Percentiles rank a stretch among this genome's conserved stretches.
Conservation (phyloP, 495 filamentous ascomycete species). For the Penicillium paradoxum region DNA sequence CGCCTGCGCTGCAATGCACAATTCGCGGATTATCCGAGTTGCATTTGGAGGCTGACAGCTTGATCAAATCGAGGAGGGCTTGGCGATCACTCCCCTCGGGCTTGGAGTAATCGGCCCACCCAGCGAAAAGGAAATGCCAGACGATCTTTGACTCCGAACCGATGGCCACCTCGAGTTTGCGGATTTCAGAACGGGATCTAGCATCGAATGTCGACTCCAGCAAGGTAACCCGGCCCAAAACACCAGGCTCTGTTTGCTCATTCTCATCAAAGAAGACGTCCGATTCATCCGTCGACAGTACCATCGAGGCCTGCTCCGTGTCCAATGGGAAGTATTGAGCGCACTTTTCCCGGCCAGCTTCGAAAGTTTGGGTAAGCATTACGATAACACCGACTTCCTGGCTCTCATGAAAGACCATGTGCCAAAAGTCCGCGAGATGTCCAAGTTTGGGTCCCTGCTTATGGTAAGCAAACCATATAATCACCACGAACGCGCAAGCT, state of each 20-base stretch:
- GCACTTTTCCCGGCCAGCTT: slow-evolving; percentile 81
- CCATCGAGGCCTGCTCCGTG: slow-evolving; percentile 53
- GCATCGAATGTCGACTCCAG: slow-evolving; percentile 42
- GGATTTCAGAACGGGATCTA: slow-evolving; percentile 49
- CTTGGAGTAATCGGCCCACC: slow-evolving; percentile 91
- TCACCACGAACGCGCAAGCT: background rate
- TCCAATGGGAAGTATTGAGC: slow-evolving; percentile 79
- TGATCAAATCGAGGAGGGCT: slow-evolving; percentile 74
- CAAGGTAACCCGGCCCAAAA: slow-evolving; percentile 45
- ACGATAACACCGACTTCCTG: slow-evolving; percentile 77
- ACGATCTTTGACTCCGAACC: slow-evolving; percentile 63
- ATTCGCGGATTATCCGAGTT: slow-evolving; percentile 70
- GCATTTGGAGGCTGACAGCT: slow-evolving; percentile 67
- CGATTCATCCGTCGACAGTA: slow-evolving; percentile 49
- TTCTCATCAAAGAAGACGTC: slow-evolving; percentile 30
- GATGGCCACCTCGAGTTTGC: slow-evolving; percentile 50
- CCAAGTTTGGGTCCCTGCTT: slow-evolving; percentile 74
- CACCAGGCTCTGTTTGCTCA: slow-evolving; percentile 10
- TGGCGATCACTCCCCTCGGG: slow-evolving; percentile 74
- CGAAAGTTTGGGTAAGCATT: slow-evolving; percentile 91
- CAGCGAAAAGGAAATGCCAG: slow-evolving; percentile 86
- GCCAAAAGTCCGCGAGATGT: slow-evolving; percentile 75
- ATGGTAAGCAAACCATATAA: background rate
- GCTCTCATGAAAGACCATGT: slow-evolving; percentile 90
- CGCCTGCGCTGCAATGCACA: slow-evolving; percentile 90